These are phyloP conservation scores for Plantago coronopus DNA, from an alignment of 305 asterid genomes.

Conservation along the genomic window DNA sequence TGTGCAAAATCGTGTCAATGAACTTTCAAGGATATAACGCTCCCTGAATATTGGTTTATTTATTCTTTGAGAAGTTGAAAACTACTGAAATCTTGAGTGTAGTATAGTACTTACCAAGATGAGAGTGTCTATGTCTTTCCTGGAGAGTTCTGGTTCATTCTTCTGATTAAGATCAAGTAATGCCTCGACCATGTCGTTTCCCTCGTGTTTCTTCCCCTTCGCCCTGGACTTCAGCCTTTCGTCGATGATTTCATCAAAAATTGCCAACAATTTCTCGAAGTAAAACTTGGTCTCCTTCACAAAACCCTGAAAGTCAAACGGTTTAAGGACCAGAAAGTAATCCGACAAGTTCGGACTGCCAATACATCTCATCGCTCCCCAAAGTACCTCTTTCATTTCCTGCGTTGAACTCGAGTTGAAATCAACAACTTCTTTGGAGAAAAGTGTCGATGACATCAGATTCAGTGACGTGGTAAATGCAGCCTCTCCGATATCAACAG, in stretches of 20 bases:
- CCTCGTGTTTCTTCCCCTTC: no score
- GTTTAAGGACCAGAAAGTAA: conserved; percentile 15
- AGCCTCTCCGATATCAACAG: conserved; percentile 33
- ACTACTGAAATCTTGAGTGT: no score
- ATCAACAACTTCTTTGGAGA: conserved; percentile 24
- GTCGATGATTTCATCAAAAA: conserved; percentile 1
- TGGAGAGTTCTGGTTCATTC: conserved; percentile 18
- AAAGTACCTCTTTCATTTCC: conserved; percentile 25
- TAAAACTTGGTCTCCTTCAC: not conserved
- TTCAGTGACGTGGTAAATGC: conserved; percentile 34
- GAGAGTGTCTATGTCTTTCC: conserved; percentile 9
- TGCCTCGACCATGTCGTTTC: not conserved
- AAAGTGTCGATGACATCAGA: conserved; percentile 26
- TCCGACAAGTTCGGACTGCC: conserved; percentile 24
- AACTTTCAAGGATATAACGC: no score
- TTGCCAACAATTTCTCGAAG: conserved; percentile 1
- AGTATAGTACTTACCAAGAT: conserved; percentile 10
- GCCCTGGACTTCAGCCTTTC: not conserved
- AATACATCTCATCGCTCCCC: not conserved
- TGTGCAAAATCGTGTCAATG: no score
- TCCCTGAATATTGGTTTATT: no score
- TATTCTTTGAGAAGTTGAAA: no score
- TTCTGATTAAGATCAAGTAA: conserved; percentile 22
- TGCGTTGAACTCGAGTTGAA: conserved; percentile 23
- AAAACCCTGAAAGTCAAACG: conserved; percentile 27